Evolutionary conservation across 2,329 filamentous ascomycete species (phyloP), one percentile per base, ranked within the genome.

Genomic region (Sphaerulina vaccinii): DNA sequence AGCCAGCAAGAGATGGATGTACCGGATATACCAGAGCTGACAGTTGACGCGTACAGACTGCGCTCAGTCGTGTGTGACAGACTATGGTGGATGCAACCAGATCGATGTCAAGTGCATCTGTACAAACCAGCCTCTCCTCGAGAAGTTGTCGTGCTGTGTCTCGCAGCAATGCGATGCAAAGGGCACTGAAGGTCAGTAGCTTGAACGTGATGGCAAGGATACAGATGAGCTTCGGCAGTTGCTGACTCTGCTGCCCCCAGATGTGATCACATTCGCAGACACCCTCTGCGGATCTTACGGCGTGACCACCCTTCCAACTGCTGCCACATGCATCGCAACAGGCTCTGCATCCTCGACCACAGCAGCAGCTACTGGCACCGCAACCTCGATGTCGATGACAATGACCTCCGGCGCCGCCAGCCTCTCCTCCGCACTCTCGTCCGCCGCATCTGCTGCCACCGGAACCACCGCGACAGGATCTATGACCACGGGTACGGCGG

Each of bases 81-180:
- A 52, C 56, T 70, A 71, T 27, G 70, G 69, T 36, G 66, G 64
- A 46, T 75, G 73, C 61, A 51, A 56, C 33, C 54, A 60, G 5
- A 56, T 74, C 52, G 69, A 74, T 43, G 65, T 74, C 45, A 60
- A 64, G 29, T 75, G 73, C 60, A 73, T 75, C 55, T 75, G 73
- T 62, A 59, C 57, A 21, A 73, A 71, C 63, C 52, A 49, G 2
- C 55, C 56, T 2, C 63, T 71, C 27, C 69, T 75, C 47, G 42
- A 52, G 33, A 62, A 59, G 10, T 60, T 75, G 22, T 68, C 70
- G 2, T 75, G 73, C 68, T 75, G 73, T 57, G 70, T 75, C 32
- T 63, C 65, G 44, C 56, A 59, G 18, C 53, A 55, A 4, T 75
- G 73, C 58, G 55, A 54, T 46, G 39, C 29, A 5, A 13, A 21